Base-by-base conservation (phyloP, 768 basidiomycete species). In the Daedalea quercina region DNA sequence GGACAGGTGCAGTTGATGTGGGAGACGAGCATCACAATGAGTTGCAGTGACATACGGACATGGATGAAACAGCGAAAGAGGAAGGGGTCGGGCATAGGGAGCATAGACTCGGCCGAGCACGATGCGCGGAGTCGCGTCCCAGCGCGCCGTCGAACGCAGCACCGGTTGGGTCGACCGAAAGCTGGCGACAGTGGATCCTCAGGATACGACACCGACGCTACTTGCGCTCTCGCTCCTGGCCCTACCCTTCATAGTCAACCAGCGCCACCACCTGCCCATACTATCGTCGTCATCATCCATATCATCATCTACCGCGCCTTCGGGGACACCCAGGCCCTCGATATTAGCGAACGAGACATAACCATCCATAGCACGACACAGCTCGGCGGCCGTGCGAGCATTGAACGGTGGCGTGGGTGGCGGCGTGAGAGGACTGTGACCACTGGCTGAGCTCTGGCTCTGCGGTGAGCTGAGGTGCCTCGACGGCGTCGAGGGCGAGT, bases 281-380 rank as follows among this genome's bases (percentile, higher is more conserved):
- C 50, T 54, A 17, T 50, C 59, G 7, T 58, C 64, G 41, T 58
- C 60, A n/a, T 46, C 67, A 49, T 60, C 57, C 54, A 48, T 63
- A 57, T 52, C 55, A 48, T 61, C 60, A 3, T 59, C 67, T 17
- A 73, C 75, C 45, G 73, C 70, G 34, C 68, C 67, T 23, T 73
- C 77, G 15, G 85, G 85, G 20, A 71, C 72, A 0, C 85, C 85
- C 8, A 87, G 71, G 22, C 85, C 85, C 67, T 83, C 83, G 9
- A 87, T 76, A 46, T 74, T 77, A 37, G 81, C 74, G 52, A 87
- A 87, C n/a, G 77, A 79, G 33, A 87, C 81, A 57, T 86, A 86
- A 1, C 85, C 85, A 15, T 79, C 73, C 26, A 81, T 76, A 31
- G 74, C 67, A 23, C 72, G 73, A 56, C 83, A 78, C 51, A 77